phyloP scores from a whole-genome alignment of 768 basidiomycete genomes.

The Pleurotus pulmonarius region DNA sequence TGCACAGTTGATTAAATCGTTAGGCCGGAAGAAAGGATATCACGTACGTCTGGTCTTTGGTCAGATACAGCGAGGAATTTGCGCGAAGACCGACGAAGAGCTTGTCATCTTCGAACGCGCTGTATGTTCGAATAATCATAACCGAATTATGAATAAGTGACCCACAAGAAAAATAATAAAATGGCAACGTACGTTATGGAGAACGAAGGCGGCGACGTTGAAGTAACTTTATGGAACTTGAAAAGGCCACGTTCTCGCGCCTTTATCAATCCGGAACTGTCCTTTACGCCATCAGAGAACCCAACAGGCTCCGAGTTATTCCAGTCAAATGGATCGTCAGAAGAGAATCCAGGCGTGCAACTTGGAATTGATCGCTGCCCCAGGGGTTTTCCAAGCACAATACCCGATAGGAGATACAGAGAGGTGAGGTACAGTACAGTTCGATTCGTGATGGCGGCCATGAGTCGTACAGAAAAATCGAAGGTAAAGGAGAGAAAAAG shows the following conservation, averaged over 20 bases:
- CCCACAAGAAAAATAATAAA: too few species aligned
- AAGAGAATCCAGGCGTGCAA: neutral
- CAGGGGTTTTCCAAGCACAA: too few species aligned
- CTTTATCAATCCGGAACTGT: neutral
- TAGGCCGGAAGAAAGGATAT: neutral
- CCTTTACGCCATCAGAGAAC: neutral
- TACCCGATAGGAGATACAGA: too few species aligned
- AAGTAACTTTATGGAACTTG: neutral
- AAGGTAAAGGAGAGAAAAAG: too few species aligned
- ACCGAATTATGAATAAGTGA: neutral
- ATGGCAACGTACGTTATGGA: neutral
- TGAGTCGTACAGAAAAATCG: too few species aligned
- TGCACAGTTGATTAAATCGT: neutral
- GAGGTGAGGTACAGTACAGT: too few species aligned
- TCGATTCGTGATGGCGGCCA: too few species aligned
- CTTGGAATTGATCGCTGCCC: too few species aligned
- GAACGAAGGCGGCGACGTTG: neutral
- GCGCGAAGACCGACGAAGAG: neutral
- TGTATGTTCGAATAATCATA: neutral
- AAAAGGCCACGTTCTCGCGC: neutral
- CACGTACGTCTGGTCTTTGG: slow-evolving; percentile 2
- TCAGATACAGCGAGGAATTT: neutral
- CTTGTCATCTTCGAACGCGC: neutral
- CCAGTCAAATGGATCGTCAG: slow-evolving; percentile 1
- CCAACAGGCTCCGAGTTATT: slow-evolving; percentile 3